Base-by-base conservation (phyloP, 1,139 yeast genomes). In the Taiozyma sp. region DNA sequence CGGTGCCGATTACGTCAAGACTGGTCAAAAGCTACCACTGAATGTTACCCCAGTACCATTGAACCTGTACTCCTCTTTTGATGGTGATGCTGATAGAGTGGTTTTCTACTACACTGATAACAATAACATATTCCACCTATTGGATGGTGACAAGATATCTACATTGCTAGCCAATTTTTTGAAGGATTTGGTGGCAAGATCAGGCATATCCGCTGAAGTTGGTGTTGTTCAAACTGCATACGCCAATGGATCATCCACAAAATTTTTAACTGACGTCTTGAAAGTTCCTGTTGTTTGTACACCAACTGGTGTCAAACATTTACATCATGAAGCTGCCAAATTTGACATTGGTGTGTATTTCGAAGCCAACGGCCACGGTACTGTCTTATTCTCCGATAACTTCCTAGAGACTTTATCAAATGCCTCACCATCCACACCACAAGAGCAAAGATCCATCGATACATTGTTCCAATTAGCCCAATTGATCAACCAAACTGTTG, bases 361-460 rank as follows among this genome's bases (percentile, higher is more conserved):
- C 62, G 99, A 93, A 72, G 99, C 99, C 48, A 93, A 93, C 65
- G 99, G 99, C n/a, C 99, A 93, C 63, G 99, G 99, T 14, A 95
- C 99, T 0, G 96, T 93, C 5, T 72, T 90, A 22, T 95, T 93
- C 65, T 80, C 88, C 7, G 75, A 79, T 0, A 76, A 76, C 21
- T 88, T 78, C 50, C 78, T 74, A 56, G 67, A 62, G 37, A 70
- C 70, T 7, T 69, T 72, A 26, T 71, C 70, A 46, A 63, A 66
- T 48, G 54, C 67, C 3, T 47, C 53, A 7, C 61, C 63, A 41
- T 51, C 56, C 1, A 52, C 65, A 6, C 63, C 62, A n/a, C 60
- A 59, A 30, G 59, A 59, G 29, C 50, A 58, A 32, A 50, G 57
- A 42, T 81, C 89, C 2, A 69, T 83, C 45, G 68, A 71, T 49